A percentile compares a stretch with the other conserved stretches of the same genome.
These are phyloP conservation scores for Sclerotinia minor DNA, from an alignment of 2,329 filamentous ascomycete species.

Conservation along the genomic window DNA sequence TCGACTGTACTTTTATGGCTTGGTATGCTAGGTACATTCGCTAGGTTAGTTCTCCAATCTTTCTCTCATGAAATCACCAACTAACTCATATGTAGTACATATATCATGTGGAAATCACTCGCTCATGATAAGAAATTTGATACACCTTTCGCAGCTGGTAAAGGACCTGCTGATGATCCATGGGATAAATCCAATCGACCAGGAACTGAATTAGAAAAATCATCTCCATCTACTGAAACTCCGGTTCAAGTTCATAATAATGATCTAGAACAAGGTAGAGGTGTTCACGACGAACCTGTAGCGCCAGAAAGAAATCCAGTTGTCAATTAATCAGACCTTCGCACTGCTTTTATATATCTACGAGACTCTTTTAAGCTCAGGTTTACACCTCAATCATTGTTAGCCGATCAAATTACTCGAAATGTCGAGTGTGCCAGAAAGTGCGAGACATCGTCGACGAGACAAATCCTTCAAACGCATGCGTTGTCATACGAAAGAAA, in stretches of 20 bases:
- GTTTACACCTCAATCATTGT: too few species aligned
- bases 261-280: too few species aligned
- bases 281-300: too few species aligned
- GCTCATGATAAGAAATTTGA: slow-evolving; percentile 42
- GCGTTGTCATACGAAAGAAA: too few species aligned
- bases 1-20: slow-evolving; percentile 55
- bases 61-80: neutral
- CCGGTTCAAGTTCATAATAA: neutral
- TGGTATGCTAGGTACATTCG: slow-evolving; percentile 51
- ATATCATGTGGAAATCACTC: slow-evolving; percentile 43
- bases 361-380: too few species aligned
- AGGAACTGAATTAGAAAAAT: neutral
- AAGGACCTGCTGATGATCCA: slow-evolving; percentile 17
- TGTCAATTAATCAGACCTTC: too few species aligned
- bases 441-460: too few species aligned
- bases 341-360: too few species aligned
- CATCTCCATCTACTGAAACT: neutral
- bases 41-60: slow-evolving; percentile 43
- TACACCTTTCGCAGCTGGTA: slow-evolving; percentile 34
- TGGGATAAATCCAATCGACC: slow-evolving; percentile 1
- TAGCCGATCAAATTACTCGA: too few species aligned
- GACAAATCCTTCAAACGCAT: too few species aligned
- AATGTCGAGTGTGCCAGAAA: too few species aligned
- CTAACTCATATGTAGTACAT: slow-evolving; percentile 34
- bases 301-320: too few species aligned